phyloP scores from a whole-genome alignment of 139 green algal species.

The Micractinium sp. region DNA sequence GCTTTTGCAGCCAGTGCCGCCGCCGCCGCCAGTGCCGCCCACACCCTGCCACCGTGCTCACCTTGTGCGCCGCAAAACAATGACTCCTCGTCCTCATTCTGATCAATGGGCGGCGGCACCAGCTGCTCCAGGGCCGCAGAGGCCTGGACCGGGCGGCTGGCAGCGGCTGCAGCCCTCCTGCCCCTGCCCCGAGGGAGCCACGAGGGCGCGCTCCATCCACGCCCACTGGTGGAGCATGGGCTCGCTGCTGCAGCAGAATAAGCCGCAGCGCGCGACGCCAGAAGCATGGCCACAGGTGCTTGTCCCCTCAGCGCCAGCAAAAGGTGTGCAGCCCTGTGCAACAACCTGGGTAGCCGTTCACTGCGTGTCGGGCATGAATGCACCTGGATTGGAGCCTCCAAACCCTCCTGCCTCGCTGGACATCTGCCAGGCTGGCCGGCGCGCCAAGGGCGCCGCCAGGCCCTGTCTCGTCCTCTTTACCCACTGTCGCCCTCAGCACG shows the following conservation, averaged over 20 bases:
- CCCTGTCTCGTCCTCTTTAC: too few species aligned
- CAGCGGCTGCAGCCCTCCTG: not conserved
- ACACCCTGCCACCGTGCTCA: not conserved
- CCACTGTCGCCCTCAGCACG: not conserved
- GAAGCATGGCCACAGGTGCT: too few species aligned
- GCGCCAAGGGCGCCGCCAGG: too few species aligned
- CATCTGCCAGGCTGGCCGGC: too few species aligned
- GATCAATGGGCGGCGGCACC: constrained; percentile 17
- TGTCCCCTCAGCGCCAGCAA: not conserved
- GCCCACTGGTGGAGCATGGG: not conserved
- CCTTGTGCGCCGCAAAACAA: constrained; percentile 50
- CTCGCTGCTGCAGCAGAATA: not conserved
- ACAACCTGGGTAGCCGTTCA: not conserved
- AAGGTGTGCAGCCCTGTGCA: not conserved
- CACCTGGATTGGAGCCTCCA: too few species aligned
- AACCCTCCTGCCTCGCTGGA: too few species aligned
- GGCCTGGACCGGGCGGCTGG: not conserved
- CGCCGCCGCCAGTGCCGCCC: not conserved
- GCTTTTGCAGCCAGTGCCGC: not conserved
- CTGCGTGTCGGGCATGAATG: too few species aligned
- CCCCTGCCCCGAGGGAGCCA: not conserved
- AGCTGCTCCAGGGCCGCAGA: constrained; percentile 20
- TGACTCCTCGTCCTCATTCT: constrained; percentile 38
- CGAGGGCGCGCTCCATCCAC: not conserved
- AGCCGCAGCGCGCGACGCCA: too few species aligned